Base-by-base conservation (phyloP, 768 basidiomycete species). In the Termitomyces sp. region DNA sequence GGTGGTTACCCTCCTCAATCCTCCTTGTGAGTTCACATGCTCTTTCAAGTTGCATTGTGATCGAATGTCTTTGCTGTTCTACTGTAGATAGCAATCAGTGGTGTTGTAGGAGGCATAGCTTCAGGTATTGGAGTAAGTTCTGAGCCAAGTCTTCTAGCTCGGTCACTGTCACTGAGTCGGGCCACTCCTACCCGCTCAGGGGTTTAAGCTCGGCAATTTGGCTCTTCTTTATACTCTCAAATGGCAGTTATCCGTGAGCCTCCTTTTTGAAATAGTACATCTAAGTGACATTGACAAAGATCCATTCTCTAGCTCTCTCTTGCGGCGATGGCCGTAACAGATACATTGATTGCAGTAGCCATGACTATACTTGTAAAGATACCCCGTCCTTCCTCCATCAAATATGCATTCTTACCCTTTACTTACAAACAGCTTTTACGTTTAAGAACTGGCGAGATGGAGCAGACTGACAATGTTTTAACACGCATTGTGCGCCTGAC, bases 41-140 rank as follows among this genome's bases (percentile, higher is more conserved):
- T 8, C 6, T 7, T 36, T 11, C 5, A 17, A 42, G 15, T 17
- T 15, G 32, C 25, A 11, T 29, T 3, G 15, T 17, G 51, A 37
- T 17, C 1, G 29, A 5, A 53, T 48, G 20, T 9, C 4, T 25
- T 38, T 40, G 0, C 5, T 7, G 8, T 51, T 34, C 9, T 37
- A 38, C 40, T 17, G 40, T 15, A 42, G 61, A 46, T 58, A 31
- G 36, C 51, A 29, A 4, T 62, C 3, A 3, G 14, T 12, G 42
- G 61, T 32, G 38, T 62, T 42, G 56, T 14, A 31, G 56, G 61
- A 25, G 61, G 56, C 7, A n/a, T 62, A 32, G 61, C 61, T 15
- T 31, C 61, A 12, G 61, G 61, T 11, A 25, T 62, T 38, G 56
- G 56, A 32, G 61, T 62, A 25, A 5, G 47, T 48, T 29, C 8